phyloP scores from a whole-genome alignment of 495 filamentous ascomycete species.

The Trypethelium eluteriae region DNA sequence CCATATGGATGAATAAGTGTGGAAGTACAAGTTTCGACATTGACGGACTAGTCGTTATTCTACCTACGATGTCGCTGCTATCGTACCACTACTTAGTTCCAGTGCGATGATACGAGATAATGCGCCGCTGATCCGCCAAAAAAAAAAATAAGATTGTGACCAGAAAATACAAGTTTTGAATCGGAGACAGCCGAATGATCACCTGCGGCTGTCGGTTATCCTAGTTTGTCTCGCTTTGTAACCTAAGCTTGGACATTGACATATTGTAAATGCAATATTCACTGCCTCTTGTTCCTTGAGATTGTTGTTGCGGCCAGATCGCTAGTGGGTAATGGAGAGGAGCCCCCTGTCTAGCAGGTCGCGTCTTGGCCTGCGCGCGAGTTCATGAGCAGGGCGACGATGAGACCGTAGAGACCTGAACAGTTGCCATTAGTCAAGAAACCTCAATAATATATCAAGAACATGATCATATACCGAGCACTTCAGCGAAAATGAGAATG shows the following conservation, averaged over 20 bases:
- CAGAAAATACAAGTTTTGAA: slow-evolving; percentile 13
- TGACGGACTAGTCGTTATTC: background rate
- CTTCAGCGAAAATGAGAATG: slow-evolving; percentile 99
- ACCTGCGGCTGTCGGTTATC: background rate
- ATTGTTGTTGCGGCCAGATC: background rate
- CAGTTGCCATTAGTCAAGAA: slow-evolving; percentile 8
- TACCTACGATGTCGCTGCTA: slow-evolving; percentile 5
- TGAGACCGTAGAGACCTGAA: slow-evolving; percentile 90
- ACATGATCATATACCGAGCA: slow-evolving; percentile 60
- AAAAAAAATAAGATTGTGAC: background rate
- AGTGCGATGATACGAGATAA: slow-evolving; percentile 2
- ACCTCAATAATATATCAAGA: slow-evolving; percentile 11
- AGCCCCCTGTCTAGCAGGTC: slow-evolving; percentile 17
- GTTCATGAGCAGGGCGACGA: slow-evolving; percentile 99
- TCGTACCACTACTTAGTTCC: background rate
- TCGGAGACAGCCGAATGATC: background rate
- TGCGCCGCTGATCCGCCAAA: background rate
- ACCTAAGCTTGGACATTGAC: slow-evolving; percentile 7
- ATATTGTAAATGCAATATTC: background rate
- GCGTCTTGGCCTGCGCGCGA: slow-evolving; percentile 39
- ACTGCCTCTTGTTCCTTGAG: background rate
- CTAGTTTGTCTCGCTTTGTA: slow-evolving; percentile 7
- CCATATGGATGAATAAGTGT: background rate
- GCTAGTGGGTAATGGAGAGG: background rate
- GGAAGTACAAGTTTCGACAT: background rate